These are phyloP conservation scores for Medicago ruthenica DNA, from an alignment of 306 rosid genomes.

Conservation along the genomic window DNA sequence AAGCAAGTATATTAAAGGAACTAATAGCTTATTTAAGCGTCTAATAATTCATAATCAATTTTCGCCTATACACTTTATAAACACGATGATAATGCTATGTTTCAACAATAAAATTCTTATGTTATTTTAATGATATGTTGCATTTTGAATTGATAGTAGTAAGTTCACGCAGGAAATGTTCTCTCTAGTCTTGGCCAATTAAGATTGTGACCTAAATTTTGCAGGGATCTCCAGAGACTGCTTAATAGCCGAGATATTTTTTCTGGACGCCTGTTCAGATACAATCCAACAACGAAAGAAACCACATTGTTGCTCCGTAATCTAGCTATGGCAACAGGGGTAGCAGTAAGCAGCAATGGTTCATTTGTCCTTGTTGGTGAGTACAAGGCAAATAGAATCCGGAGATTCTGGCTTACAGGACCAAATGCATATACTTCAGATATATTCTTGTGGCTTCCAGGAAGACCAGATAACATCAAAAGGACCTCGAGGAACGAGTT, in stretches of 20 bases:
- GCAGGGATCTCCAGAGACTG: constrained; percentile 40
- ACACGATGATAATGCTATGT: too few relatives aligned
- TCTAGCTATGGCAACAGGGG: constrained; percentile 45
- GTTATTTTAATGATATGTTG: too few relatives aligned
- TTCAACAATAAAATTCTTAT: too few relatives aligned
- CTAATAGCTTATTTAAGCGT: not conserved
- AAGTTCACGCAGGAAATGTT: not conserved
- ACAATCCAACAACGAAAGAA: constrained; percentile 35
- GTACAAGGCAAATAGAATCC: constrained; percentile 34
- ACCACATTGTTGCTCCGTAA: constrained; percentile 32
- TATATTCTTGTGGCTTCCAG: constrained; percentile 23
- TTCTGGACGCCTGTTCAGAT: constrained; percentile 46
- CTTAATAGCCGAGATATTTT: constrained; percentile 6
- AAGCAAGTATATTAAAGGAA: too few relatives aligned
- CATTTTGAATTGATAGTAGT: not conserved
- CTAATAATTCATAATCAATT: not conserved
- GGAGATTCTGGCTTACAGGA: constrained; percentile 48
- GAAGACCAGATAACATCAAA: constrained; percentile 46
- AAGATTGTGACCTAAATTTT: not conserved
- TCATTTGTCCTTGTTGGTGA: constrained; percentile 49
- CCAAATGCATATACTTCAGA: constrained; percentile 42
- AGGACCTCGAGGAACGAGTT: constrained; percentile 40
- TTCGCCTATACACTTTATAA: too few relatives aligned
- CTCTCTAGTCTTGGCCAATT: not conserved
- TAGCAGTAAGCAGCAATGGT: constrained; percentile 46